Evolutionary conservation across 2,329 filamentous ascomycete species (phyloP).

Genomic region (Colletotrichum sp.): DNA sequence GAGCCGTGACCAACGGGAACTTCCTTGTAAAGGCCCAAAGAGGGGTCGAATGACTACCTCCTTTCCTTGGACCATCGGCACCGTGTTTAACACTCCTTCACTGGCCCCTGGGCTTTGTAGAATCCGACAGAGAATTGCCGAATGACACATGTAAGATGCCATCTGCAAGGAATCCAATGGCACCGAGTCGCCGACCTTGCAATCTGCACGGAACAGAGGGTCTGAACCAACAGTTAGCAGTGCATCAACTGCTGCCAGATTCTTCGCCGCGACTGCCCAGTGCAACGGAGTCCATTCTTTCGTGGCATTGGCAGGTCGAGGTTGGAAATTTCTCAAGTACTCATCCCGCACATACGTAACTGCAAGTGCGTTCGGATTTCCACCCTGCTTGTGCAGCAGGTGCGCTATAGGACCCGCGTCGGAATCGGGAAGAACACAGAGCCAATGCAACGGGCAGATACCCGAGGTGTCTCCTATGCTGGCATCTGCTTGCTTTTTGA

Average conservation of each 20-base stretch:
- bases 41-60: neutral
- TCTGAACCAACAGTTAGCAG: neutral
- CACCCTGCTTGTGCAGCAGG: neutral
- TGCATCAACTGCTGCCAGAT: neutral
- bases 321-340: neutral
- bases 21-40: neutral
- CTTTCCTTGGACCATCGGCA: neutral
- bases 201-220: neutral
- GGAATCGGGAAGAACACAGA: neutral
- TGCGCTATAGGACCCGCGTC: neutral
- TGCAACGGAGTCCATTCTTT: neutral
- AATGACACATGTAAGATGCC: neutral
- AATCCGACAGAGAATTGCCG: neutral
- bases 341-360: neutral
- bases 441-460: neutral
- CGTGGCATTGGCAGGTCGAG: neutral
- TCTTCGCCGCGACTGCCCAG: neutral
- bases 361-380: neutral
- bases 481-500: neutral
- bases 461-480: neutral
- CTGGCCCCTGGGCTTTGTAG: neutral
- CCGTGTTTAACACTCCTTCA: neutral
- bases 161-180: neutral
- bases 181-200: neutral
- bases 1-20: neutral